A percentile compares a stretch with the other conserved stretches of the same genome.
These are phyloP conservation scores for Penicillium subrubescens DNA, from an alignment of 495 filamentous ascomycete genomes.

Conservation along the genomic window DNA sequence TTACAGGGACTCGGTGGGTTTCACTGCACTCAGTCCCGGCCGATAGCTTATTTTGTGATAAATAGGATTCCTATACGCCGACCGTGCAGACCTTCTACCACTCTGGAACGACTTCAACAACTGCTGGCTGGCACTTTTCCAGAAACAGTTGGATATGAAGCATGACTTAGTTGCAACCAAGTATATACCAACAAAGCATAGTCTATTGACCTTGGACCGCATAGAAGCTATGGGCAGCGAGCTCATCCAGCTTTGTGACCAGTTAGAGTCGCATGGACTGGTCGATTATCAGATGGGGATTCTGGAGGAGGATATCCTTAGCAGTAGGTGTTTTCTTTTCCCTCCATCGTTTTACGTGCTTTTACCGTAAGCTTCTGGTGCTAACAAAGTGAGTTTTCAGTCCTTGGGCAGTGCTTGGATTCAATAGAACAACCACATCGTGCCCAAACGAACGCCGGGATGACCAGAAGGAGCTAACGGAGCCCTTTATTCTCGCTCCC, in stretches of 20 bases:
- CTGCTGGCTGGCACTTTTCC: not conserved
- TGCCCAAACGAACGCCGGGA: not conserved
- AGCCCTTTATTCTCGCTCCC: not conserved
- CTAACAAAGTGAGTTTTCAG: not conserved
- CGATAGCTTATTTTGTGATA: not conserved
- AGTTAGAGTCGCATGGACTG: not conserved
- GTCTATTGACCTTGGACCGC: not conserved
- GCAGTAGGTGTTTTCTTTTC: not conserved
- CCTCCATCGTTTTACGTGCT: not conserved
- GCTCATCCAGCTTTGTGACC: not conserved
- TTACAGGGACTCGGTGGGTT: not conserved
- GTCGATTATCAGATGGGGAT: not conserved
- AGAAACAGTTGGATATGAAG: not conserved
- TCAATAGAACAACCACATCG: not conserved
- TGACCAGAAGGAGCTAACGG: not conserved
- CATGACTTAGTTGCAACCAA: not conserved
- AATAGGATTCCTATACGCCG: not conserved
- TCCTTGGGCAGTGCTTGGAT: not conserved
- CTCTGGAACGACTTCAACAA: not conserved
- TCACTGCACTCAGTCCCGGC: not conserved
- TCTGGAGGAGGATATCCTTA: not conserved
- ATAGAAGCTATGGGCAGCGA: not conserved
- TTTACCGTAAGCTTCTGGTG: not conserved
- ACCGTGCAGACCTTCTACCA: not conserved
- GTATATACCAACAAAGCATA: not conserved